A percentile compares a stretch with the other conserved stretches of the same genome.
Conservation (phyloP, 2,329 filamentous ascomycete genomes). For the Cladosporium sp. region DNA sequence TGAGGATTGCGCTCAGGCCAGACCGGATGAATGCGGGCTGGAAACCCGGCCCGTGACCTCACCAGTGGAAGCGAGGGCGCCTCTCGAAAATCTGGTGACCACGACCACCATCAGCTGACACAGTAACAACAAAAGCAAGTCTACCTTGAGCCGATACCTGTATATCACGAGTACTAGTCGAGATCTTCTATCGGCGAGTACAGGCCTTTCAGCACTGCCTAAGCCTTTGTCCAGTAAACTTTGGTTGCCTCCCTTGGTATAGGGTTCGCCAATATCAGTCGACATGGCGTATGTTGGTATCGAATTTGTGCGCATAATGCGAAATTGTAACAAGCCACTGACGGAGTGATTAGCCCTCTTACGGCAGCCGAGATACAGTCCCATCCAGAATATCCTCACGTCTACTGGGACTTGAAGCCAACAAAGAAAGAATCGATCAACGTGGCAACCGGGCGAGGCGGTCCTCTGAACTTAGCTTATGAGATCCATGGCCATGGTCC, state of each 20-base stretch:
- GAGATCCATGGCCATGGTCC: slow-evolving; percentile 73
- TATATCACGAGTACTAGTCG: too few species aligned
- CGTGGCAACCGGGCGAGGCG: slow-evolving; percentile 65
- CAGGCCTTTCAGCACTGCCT: too few species aligned
- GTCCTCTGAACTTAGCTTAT: slow-evolving; percentile 69
- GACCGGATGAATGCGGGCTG: background rate
- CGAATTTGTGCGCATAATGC: too few species aligned
- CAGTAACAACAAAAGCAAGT: background rate
- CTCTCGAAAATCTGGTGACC: background rate
- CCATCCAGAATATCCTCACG: slow-evolving; percentile 61
- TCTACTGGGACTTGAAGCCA: slow-evolving; percentile 64
- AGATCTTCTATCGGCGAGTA: too few species aligned
- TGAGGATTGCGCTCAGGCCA: background rate
- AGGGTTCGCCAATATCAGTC: background rate
- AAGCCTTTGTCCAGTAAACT: too few species aligned
- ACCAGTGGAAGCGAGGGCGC: background rate
- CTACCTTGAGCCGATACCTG: too few species aligned
- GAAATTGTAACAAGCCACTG: background rate
- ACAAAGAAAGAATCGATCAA: slow-evolving; percentile 53
- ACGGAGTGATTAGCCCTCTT: slow-evolving; percentile 26
- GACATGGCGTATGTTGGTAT: slow-evolving; percentile 7
- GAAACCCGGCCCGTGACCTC: background rate
- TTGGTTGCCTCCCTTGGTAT: too few species aligned
- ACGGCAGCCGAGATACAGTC: slow-evolving; percentile 53
- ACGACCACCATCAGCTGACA: background rate